phyloP scores from a whole-genome alignment of 202 grass and related monocot genomes.

The Saccharum hybrid region DNA sequence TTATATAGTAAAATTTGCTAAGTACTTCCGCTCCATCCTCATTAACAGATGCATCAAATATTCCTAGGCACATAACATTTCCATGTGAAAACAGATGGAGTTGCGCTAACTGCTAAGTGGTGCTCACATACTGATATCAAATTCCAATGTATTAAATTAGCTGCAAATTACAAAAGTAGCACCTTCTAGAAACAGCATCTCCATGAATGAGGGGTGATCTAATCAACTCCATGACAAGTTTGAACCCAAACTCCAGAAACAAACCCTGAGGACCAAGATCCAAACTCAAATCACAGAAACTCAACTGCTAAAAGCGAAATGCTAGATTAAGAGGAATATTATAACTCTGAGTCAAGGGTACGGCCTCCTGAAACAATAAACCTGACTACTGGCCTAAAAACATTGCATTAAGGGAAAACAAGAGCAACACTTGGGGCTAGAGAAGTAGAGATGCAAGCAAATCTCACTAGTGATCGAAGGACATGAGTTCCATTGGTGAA shows the following conservation, averaged over 20 bases:
- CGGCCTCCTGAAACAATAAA: not conserved
- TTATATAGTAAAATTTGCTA: constrained; percentile 12
- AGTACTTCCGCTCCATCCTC: not conserved
- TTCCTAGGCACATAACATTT: constrained; percentile 8
- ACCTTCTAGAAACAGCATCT: not conserved
- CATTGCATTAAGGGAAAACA: not conserved
- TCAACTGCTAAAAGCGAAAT: not conserved
- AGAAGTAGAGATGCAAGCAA: not conserved
- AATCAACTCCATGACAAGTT: not conserved
- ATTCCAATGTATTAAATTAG: not conserved
- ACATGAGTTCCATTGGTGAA: not conserved
- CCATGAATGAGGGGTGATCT: not conserved
- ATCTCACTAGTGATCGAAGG: constrained; percentile 20
- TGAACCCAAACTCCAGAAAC: constrained; percentile 34
- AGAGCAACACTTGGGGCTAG: not conserved
- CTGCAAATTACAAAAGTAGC: not conserved
- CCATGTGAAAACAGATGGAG: constrained; percentile 18
- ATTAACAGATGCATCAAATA: constrained; percentile 23
- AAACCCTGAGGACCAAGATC: constrained; percentile 18
- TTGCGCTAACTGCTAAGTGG: not conserved
- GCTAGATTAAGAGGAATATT: constrained; percentile 4
- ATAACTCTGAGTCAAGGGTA: not conserved
- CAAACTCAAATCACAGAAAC: constrained; percentile 30
- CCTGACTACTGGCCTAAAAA: not conserved
- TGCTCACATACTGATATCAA: not conserved